Percentiles rank a stretch among this genome's conserved stretches.
Conservation (phyloP, 192 early-diverging fungal species). For the Helicostylum pulchrum region DNA sequence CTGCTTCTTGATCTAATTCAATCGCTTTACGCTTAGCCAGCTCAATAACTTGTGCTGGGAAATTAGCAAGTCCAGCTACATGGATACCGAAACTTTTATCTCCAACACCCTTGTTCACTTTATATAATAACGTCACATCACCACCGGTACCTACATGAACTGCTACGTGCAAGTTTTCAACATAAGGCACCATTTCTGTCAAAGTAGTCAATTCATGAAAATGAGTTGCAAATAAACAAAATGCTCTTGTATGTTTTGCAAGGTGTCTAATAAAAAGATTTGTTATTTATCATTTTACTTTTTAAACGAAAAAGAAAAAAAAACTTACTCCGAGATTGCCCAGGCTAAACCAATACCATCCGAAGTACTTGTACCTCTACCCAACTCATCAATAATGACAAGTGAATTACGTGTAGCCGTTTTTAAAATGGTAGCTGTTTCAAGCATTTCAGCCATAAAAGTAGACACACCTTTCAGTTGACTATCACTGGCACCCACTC, state of each 20-base stretch:
- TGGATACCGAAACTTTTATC: conserved; percentile 99
- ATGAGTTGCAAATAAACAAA: conserved; percentile 69
- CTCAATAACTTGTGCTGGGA: conserved; percentile 78
- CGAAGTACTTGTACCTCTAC: conserved; percentile 96
- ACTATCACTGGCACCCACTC: conserved; percentile 93
- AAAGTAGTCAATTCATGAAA: conserved; percentile 96
- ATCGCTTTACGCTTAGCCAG: conserved; percentile 84
- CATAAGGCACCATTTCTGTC: conserved; percentile 61
- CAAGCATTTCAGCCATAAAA: conserved; percentile 96
- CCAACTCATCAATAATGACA: conserved; percentile 95
- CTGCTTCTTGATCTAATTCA: conserved; percentile 71
- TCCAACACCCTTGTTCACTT: conserved; percentile 82
- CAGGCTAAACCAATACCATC: conserved; percentile 98
- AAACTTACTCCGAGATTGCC: conserved; percentile 87
- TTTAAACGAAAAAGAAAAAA: not conserved
- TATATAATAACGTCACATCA: conserved; percentile 88
- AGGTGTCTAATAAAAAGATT: conserved; percentile 19
- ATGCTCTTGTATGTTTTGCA: conserved; percentile 24
- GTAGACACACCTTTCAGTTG: conserved; percentile 92
- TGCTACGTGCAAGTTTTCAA: conserved; percentile 88
- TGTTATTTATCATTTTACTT: not conserved
- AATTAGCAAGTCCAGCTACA: conserved; percentile 91
- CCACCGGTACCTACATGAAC: conserved; percentile 54
- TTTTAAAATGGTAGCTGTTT: conserved; percentile 88
- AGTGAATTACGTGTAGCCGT: conserved; percentile 79